phyloP scores from a whole-genome alignment of 2,329 filamentous ascomycete genomes.

The Elsinoe necatrix region DNA sequence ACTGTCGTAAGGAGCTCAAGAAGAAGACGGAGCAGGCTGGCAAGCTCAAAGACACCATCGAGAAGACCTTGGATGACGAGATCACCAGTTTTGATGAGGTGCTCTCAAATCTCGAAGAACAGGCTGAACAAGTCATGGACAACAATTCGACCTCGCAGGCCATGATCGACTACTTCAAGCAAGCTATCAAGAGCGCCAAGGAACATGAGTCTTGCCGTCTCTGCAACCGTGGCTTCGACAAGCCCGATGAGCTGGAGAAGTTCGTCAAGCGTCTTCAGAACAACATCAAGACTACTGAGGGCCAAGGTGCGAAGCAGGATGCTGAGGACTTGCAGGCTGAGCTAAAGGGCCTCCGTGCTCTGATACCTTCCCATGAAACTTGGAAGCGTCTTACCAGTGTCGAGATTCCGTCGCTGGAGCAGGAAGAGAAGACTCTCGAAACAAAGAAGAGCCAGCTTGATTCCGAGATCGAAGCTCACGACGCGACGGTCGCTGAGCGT shows the following conservation, averaged over 20 bases:
- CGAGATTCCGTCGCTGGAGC: constrained; percentile 62
- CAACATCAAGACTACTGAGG: constrained; percentile 32
- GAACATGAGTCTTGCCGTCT: constrained; percentile 66
- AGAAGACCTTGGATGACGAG: constrained; percentile 48
- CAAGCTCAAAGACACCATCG: constrained; percentile 50
- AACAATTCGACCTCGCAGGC: constrained; percentile 23
- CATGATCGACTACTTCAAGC: constrained; percentile 47
- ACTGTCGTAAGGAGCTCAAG: constrained; percentile 53
- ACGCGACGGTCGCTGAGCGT: constrained; percentile 54
- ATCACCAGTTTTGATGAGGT: constrained; percentile 44
- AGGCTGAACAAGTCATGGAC: constrained; percentile 37
- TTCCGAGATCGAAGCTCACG: constrained; percentile 50
- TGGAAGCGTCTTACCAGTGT: constrained; percentile 58
- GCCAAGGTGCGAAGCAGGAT: constrained; percentile 39
- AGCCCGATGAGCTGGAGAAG: constrained; percentile 47
- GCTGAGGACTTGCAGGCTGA: constrained; percentile 48
- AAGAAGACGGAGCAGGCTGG: constrained; percentile 56
- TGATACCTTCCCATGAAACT: constrained; percentile 51
- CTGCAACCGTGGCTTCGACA: constrained; percentile 60
- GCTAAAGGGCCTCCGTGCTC: not conserved
- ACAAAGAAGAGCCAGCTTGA: constrained; percentile 33
- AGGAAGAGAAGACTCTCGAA: constrained; percentile 50
- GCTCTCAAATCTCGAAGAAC: constrained; percentile 43
- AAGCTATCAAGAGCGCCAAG: constrained; percentile 57
- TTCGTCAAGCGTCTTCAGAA: constrained; percentile 58